Percentiles rank a stretch among this genome's conserved stretches.
Evolutionary conservation across 352 stramenopile species (phyloP).

Genomic region (Stramenopiles sp.): DNA sequence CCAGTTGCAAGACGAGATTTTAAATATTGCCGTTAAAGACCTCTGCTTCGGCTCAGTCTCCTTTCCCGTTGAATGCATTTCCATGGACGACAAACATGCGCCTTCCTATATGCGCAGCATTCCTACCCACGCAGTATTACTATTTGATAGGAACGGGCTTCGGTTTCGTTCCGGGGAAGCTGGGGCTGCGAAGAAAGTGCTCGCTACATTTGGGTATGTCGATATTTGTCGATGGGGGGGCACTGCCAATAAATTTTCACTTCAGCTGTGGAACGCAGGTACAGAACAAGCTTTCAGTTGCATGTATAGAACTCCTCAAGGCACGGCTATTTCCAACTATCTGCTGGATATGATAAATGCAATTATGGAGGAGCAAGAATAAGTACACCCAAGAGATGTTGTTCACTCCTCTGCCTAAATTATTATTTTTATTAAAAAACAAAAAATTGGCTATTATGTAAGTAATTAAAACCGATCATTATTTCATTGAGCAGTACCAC

Average conservation of each 20-base stretch:
- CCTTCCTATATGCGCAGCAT: background rate
- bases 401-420: no score
- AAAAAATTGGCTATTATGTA: no score
- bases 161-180: background rate
- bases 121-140: background rate
- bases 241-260: slow-evolving; percentile 1
- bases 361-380: slow-evolving; percentile 5
- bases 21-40: slow-evolving; percentile 50
- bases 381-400: no score
- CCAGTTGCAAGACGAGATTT: slow-evolving; percentile 48
- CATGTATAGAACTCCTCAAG: background rate
- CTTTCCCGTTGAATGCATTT: slow-evolving; percentile 31
- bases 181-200: background rate
- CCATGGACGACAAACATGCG: background rate
- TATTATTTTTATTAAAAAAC: no score
- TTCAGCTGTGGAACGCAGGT: background rate
- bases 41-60: slow-evolving; percentile 59
- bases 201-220: background rate
- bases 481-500: no score
- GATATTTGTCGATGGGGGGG: slow-evolving; percentile 10
- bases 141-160: slow-evolving; percentile 5
- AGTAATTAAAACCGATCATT: no score
- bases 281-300: background rate
- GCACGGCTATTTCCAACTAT: slow-evolving; percentile 8
- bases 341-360: background rate